Conservation (phyloP, 1,284 basidiomycete genomes). For the Tylopilus orsonianus region DNA sequence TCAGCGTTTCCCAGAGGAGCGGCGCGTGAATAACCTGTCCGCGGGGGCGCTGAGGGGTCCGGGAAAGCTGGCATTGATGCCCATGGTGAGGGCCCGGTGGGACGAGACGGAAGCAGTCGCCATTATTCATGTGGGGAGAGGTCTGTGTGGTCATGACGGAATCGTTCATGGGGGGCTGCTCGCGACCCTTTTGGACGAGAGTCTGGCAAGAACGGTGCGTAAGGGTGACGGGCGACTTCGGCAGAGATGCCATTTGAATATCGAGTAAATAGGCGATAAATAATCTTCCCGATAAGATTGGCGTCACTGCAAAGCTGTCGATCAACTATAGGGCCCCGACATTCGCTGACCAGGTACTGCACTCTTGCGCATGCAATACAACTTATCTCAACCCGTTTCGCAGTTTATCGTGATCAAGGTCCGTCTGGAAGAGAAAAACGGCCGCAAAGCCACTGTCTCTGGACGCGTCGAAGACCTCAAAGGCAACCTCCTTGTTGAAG, state of each 20-base stretch:
- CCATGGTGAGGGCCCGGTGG: conserved; percentile 70
- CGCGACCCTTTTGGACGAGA: conserved; percentile 89
- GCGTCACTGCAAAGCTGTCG: conserved; percentile 85
- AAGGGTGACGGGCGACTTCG: conserved; percentile 12
- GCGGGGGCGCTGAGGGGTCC: conserved; percentile 85
- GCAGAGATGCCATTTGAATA: conserved; percentile 1
- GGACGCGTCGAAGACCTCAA: conserved; percentile 76
- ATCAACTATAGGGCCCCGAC: conserved; percentile 82
- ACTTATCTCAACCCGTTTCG: conserved; percentile 5
- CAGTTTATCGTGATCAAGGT: conserved; percentile 76
- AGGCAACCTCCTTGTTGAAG: conserved; percentile 80
- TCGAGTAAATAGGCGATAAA: conserved; percentile 58
- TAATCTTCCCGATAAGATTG: conserved; percentile 85
- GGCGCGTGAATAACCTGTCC: conserved; percentile 77
- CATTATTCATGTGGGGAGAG: conserved; percentile 81
- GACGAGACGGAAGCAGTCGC: conserved; percentile 75
- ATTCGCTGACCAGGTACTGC: conserved; percentile 74
- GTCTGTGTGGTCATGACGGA: conserved; percentile 90
- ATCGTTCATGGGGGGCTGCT: conserved; percentile 93
- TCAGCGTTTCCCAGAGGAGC: conserved; percentile 62
- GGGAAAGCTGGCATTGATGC: conserved; percentile 77
- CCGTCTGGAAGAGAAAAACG: conserved; percentile 60
- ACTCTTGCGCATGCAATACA: background rate
- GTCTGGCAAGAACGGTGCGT: conserved; percentile 73
- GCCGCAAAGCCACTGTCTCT: conserved; percentile 74